A percentile compares a stretch with the other conserved stretches of the same genome.
phyloP scores from a whole-genome alignment of 129 eudicot species.

The Lactuca saligna region DNA sequence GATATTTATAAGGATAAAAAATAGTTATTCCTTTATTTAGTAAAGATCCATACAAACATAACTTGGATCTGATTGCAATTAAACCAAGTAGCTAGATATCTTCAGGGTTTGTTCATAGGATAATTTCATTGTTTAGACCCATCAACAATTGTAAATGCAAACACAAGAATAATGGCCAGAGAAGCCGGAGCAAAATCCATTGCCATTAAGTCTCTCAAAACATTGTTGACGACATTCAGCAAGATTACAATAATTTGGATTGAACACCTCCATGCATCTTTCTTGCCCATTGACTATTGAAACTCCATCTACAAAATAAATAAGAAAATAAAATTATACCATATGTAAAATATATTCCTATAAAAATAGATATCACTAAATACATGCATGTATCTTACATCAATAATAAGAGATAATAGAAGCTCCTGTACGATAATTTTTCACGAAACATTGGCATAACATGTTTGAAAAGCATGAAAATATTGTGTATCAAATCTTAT shows the following conservation, averaged over 20 bases:
- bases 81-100: neutral
- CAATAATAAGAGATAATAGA: no score
- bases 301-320: neutral
- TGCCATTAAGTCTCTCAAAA: neutral
- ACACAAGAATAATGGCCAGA: slow-evolving; percentile 1
- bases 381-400: neutral
- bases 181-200: neutral
- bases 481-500: neutral
- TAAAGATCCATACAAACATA: slow-evolving; percentile 1
- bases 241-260: slow-evolving; percentile 2
- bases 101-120: neutral
- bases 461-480: neutral
- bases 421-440: neutral
- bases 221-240: slow-evolving; percentile 6
- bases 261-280: slow-evolving; percentile 11
- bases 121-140: neutral
- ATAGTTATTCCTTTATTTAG: neutral
- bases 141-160: slow-evolving; percentile 1
- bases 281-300: slow-evolving; percentile 2
- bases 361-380: neutral
- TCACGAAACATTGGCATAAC: neutral
- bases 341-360: neutral
- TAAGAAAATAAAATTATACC: neutral
- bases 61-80: neutral
- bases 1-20: neutral